Evolutionary conservation across 1,284 basidiomycete species (phyloP).

Genomic region (Ceratobasidium sp.): DNA sequence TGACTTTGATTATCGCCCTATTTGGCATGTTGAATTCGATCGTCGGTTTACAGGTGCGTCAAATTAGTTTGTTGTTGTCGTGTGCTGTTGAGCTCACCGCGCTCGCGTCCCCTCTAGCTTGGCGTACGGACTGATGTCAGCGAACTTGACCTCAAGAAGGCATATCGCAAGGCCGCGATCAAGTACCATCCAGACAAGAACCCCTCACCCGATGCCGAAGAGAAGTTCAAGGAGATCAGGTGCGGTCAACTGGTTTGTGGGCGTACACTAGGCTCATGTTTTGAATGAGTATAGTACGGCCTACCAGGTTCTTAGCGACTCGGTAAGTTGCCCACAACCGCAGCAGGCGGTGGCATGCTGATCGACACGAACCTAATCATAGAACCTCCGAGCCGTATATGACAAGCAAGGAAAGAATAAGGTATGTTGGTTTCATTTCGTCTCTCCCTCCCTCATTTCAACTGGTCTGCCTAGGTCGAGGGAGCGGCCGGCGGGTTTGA

Average conservation of each 20-base stretch:
- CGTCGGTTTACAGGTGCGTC: background rate
- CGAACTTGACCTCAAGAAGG: constrained; percentile 89
- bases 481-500: constrained; percentile 76
- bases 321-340: constrained; percentile 57
- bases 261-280: background rate
- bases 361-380: constrained; percentile 40
- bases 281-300: constrained; percentile 68
- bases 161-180: constrained; percentile 94
- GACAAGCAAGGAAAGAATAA: constrained; percentile 93
- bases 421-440: constrained; percentile 54
- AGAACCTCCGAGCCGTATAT: constrained; percentile 89
- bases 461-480: constrained; percentile 58
- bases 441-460: background rate
- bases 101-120: constrained; percentile 48
- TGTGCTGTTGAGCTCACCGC: background rate
- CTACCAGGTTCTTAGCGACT: constrained; percentile 85
- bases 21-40: background rate
- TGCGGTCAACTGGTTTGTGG: constrained; percentile 48
- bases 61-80: background rate
- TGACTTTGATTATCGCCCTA: background rate
- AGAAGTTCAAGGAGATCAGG: constrained; percentile 95
- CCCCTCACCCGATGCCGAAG: constrained; percentile 81
- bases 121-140: constrained; percentile 59
- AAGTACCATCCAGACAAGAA: constrained; percentile 98
- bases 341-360: background rate